phyloP scores from a whole-genome alignment of 768 basidiomycete species.

The Boletus huronensis region DNA sequence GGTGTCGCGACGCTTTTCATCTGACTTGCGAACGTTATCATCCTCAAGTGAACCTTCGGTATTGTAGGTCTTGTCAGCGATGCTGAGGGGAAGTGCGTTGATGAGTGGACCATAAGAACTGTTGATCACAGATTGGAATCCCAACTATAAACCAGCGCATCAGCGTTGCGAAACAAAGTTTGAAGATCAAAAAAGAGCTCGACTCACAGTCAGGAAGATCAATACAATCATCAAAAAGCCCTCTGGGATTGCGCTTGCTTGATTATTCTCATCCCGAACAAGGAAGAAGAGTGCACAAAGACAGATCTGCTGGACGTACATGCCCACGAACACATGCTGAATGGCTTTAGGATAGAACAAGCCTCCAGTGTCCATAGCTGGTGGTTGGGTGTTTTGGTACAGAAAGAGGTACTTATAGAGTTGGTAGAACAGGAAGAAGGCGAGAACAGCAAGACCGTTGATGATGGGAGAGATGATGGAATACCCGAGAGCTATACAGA shows the following conservation, averaged over 20 bases:
- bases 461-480: conserved; percentile 90
- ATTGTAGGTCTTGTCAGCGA: conserved; percentile 65
- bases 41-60: conserved; percentile 7
- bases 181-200: background rate
- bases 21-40: conserved; percentile 3
- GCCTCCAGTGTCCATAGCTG: conserved; percentile 79
- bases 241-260: conserved; percentile 62
- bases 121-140: conserved; percentile 70
- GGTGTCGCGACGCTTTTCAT: conserved; percentile 15
- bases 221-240: conserved; percentile 84
- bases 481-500: conserved; percentile 61
- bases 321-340: conserved; percentile 87
- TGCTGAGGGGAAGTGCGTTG: conserved; percentile 69
- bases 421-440: conserved; percentile 82
- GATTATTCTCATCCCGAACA: conserved; percentile 48
- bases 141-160: conserved; percentile 35
- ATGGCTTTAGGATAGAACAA: conserved; percentile 95
- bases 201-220: conserved; percentile 73
- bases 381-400: conserved; percentile 70
- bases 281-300: conserved; percentile 91
- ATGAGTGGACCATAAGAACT: conserved; percentile 80
- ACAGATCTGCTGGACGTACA: conserved; percentile 89
- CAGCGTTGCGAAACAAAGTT: background rate
- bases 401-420: conserved; percentile 87
- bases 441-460: conserved; percentile 79